Evolutionary conservation across 331 rosid genomes (phyloP).

Genomic region (Acacia pycnantha): DNA sequence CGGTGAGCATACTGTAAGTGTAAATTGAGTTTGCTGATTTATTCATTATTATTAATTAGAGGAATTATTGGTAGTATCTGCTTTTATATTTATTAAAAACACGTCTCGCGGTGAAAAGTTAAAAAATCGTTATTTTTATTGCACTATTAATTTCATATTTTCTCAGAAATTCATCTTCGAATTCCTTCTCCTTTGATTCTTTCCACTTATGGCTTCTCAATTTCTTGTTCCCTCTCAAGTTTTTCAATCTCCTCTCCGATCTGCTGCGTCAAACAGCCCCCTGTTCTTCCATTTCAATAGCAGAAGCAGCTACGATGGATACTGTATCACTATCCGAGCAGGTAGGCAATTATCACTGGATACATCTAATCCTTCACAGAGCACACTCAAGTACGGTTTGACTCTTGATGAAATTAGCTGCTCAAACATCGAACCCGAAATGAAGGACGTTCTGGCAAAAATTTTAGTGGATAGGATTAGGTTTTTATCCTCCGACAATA

Average conservation of each 20-base stretch:
- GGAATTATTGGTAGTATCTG: no score
- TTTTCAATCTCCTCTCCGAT: slow-evolving; percentile 30
- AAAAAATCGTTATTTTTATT: no score
- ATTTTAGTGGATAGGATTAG: slow-evolving; percentile 34
- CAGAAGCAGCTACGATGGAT: slow-evolving; percentile 15
- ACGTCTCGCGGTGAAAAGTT: no score
- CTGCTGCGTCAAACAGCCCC: background rate
- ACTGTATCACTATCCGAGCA: slow-evolving; percentile 19
- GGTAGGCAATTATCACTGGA: background rate
- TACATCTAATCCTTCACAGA: background rate
- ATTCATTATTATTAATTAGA: no score
- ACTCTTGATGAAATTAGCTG: background rate
- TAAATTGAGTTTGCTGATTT: no score
- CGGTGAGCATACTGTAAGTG: no score
- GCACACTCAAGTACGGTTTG: background rate
- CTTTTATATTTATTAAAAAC: no score
- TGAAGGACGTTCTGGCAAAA: slow-evolving; percentile 21
- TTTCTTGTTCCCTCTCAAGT: slow-evolving; percentile 7
- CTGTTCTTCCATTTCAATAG: slow-evolving; percentile 6
- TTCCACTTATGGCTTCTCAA: slow-evolving; percentile 28
- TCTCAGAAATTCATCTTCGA: background rate
- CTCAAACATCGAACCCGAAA: background rate
- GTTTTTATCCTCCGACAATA: slow-evolving; percentile 32
- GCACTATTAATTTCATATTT: background rate
- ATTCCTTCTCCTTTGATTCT: background rate